phyloP scores from a whole-genome alignment of 441 rosid genomes.

The Erodium texanum region DNA sequence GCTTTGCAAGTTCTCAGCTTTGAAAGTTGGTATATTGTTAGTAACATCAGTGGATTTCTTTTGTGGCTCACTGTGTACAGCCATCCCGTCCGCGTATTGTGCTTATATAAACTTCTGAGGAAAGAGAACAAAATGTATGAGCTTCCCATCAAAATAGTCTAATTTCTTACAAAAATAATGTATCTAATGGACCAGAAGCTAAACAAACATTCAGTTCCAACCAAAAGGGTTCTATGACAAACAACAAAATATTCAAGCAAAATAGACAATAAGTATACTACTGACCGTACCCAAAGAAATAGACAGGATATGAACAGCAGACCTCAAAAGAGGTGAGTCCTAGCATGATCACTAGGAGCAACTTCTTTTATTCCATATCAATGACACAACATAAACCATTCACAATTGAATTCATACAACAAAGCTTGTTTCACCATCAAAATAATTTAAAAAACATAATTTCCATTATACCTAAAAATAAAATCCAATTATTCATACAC shows the following conservation, averaged over 20 bases:
- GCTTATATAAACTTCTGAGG: slow-evolving; percentile 4
- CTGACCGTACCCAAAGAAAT: too few species aligned
- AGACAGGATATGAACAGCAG: too few species aligned
- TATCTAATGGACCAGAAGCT: neutral
- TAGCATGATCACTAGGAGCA: neutral
- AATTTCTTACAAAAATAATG: neutral
- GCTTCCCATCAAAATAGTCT: neutral
- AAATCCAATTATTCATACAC: neutral
- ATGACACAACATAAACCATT: too few species aligned
- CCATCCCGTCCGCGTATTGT: slow-evolving; percentile 34
- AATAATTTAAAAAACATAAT: too few species aligned
- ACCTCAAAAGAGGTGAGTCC: neutral
- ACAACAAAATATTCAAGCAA: neutral
- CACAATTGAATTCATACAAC: too few species aligned
- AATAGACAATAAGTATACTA: neutral
- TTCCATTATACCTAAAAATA: neutral
- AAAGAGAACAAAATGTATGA: slow-evolving; percentile 7
- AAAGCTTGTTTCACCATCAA: neutral
- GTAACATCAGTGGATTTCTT: slow-evolving; percentile 49
- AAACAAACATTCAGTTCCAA: neutral
- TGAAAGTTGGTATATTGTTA: slow-evolving; percentile 54
- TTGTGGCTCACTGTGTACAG: slow-evolving; percentile 38
- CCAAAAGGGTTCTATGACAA: neutral
- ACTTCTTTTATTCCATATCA: too few species aligned
- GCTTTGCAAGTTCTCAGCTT: slow-evolving; percentile 68